Evolutionary conservation across 257 asterid genomes (phyloP).

Genomic region (Lithospermum erythrorhizon): DNA sequence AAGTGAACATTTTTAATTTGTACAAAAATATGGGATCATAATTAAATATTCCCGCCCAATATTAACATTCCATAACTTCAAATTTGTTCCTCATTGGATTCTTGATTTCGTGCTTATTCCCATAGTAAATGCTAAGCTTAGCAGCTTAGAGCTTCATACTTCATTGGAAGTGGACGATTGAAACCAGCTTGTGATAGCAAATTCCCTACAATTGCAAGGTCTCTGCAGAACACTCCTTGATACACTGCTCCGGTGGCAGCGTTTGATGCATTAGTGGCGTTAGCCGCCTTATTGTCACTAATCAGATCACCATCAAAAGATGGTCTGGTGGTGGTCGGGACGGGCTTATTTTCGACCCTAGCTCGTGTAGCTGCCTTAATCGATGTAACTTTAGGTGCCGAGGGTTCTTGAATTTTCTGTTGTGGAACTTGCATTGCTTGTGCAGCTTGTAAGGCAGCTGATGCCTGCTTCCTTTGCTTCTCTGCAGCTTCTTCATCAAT

Average conservation of each 20-base stretch:
- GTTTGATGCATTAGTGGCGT: slow-evolving; percentile 3
- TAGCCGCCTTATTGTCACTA: neutral
- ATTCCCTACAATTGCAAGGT: slow-evolving; percentile 63
- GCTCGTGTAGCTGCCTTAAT: neutral
- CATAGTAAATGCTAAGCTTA: slow-evolving; percentile 14
- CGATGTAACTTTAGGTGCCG: slow-evolving; percentile 8
- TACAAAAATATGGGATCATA: slow-evolving; percentile 28
- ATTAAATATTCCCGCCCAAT: slow-evolving; percentile 32
- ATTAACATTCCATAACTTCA: slow-evolving; percentile 2
- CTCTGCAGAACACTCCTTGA: slow-evolving; percentile 90
- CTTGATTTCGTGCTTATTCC: neutral
- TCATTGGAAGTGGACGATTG: slow-evolving; percentile 63
- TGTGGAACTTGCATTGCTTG: slow-evolving; percentile 31
- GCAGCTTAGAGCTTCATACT: slow-evolving; percentile 79
- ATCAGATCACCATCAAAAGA: neutral
- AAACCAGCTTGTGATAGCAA: slow-evolving; percentile 65
- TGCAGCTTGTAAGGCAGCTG: slow-evolving; percentile 34
- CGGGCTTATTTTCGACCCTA: slow-evolving; percentile 23
- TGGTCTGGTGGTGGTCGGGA: neutral
- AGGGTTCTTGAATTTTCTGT: slow-evolving; percentile 4
- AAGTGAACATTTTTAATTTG: slow-evolving; percentile 17
- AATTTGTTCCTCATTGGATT: neutral
- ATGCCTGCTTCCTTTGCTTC: slow-evolving; percentile 56
- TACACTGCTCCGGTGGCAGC: slow-evolving; percentile 41
- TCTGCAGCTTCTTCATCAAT: slow-evolving; percentile 64